Base-by-base conservation (phyloP, 2,329 filamentous ascomycete species). In the Colletotrichum melonis region DNA sequence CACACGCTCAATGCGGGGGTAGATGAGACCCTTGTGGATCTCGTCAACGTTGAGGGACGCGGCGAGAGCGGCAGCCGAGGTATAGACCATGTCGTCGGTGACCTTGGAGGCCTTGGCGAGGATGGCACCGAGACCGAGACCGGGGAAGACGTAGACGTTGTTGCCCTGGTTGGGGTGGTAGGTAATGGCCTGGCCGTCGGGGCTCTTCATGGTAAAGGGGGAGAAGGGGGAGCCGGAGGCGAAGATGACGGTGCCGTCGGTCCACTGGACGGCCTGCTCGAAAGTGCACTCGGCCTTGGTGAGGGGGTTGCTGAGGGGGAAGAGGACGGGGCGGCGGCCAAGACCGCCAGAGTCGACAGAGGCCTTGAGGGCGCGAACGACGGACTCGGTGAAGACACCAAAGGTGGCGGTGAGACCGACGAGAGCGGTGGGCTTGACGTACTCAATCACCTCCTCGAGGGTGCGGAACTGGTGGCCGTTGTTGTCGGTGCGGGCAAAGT, bases 241-340 rank as follows among this genome's bases (percentile, higher is more conserved):
- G 80, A 99, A 99, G 81, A 99, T 91, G 78, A 92, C 95, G 68
- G 92, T 94, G 74, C 96, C 96, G 72, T 98, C 93, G 12, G 96
- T 98, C 92, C 96, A 92, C 79, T 92, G 90, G 79, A 98, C 90
- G 19, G 97, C 97, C 81, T 97, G 94, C 87, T 98, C 95, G 79
- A 97, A 98, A 19, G 95, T 98, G 87, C 97, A 98, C 86, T 99
- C 97, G 9, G 96, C 97, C 88, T 98, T 98, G 85, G 93, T 95
- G 64, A 95, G 92, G 63, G 97, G 97, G 87, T 99, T 98, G 84
- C 94, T 97, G 56, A 99, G 92, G 67, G 96, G 96, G 91, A 99
- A 98, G 79, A 98, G 93, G 80, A 97, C 96, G 75, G 97, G 95
- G 75, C 91, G 88, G 75, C 95, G 91, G 83, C 95, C 95, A 77